A percentile compares a stretch with the other conserved stretches of the same genome.
phyloP scores from a whole-genome alignment of 1,139 yeast species.

The Saccharomycopsis hybrid region DNA sequence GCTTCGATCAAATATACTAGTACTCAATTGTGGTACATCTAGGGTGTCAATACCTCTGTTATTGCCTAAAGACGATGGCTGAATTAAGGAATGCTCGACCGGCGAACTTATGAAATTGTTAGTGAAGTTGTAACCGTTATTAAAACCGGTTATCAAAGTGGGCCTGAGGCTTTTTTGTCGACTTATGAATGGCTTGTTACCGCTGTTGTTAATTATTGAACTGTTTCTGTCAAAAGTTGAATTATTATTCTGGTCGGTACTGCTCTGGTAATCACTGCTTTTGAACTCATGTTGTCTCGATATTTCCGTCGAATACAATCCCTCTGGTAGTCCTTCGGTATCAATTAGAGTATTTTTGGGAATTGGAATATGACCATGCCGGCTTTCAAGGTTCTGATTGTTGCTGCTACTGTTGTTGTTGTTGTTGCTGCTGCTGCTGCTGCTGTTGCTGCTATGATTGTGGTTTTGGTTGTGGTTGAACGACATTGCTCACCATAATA shows the following conservation, averaged over 20 bases:
- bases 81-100: slow-evolving; percentile 1
- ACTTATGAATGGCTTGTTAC: slow-evolving; percentile 39
- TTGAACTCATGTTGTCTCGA: no score
- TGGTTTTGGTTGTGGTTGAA: not conserved
- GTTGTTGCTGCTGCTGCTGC: not conserved
- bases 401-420: not conserved
- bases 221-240: not conserved
- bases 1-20: not conserved
- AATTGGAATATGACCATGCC: slow-evolving; percentile 1
- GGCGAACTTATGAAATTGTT: slow-evolving; percentile 21
- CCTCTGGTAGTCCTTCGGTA: slow-evolving; percentile 28
- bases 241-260: slow-evolving; percentile 44
- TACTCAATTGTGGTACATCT: not conserved
- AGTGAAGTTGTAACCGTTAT: slow-evolving; percentile 19
- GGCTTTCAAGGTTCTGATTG: no score
- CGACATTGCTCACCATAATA: slow-evolving; percentile 2
- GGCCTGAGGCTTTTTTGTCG: slow-evolving; percentile 23
- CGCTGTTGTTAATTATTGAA: not conserved
- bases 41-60: no score
- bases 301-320: no score
- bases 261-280: slow-evolving; percentile 32
- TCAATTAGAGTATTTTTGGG: slow-evolving; percentile 12
- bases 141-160: slow-evolving; percentile 19
- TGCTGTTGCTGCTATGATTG: not conserved
- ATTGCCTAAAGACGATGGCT: not conserved